Conservation (phyloP, 495 filamentous ascomycete species). For the Tuber microsphaerosporum region DNA sequence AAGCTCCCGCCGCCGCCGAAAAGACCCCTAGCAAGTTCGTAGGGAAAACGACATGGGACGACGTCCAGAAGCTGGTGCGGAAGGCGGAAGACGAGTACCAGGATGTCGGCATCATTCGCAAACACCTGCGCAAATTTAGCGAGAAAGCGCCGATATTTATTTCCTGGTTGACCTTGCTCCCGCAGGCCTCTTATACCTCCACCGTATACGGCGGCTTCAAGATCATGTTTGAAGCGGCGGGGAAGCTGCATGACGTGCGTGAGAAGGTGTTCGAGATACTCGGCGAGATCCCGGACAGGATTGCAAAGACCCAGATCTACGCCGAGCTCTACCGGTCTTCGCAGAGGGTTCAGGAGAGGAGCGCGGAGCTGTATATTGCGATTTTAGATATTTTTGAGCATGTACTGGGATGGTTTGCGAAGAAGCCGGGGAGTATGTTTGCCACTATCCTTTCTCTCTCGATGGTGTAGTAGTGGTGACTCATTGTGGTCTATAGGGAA, state of each 20-base stretch:
- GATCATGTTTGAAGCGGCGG: background rate
- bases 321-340: background rate
- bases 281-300: background rate
- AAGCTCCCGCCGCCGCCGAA: background rate
- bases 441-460: background rate
- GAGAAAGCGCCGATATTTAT: background rate
- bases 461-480: background rate
- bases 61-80: background rate
- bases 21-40: background rate
- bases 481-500: background rate
- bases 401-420: background rate
- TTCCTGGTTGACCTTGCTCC: background rate
- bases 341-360: background rate
- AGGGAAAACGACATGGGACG: background rate
- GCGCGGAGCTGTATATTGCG: background rate
- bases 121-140: background rate
- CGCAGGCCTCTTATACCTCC: background rate
- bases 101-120: background rate
- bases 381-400: background rate
- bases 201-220: background rate
- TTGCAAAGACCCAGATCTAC: background rate
- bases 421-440: background rate
- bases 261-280: constrained; percentile 4
- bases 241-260: background rate
- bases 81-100: background rate